These are phyloP conservation scores for Claviceps maximensis DNA, from an alignment of 2,329 filamentous ascomycete species.

Conservation along the genomic window DNA sequence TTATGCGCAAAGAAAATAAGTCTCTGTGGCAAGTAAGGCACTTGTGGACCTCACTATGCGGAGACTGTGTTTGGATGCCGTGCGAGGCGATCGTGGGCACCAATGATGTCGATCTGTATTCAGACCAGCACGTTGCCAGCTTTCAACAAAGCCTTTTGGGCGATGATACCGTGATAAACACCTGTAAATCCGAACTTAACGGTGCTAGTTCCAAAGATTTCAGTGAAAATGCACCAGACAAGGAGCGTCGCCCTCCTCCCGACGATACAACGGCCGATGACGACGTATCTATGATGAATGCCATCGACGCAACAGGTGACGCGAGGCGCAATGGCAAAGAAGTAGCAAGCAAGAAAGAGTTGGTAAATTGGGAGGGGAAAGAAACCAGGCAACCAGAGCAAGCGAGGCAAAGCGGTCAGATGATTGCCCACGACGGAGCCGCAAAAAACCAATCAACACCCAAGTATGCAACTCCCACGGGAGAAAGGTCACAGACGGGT, in stretches of 20 bases:
- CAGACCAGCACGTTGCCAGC: slow-evolving; percentile 30
- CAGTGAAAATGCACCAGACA: not conserved
- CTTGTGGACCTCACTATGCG: slow-evolving; percentile 58
- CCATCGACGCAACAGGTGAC: not conserved
- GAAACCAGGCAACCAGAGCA: not conserved
- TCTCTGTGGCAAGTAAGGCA: slow-evolving; percentile 64
- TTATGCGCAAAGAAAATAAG: slow-evolving; percentile 62
- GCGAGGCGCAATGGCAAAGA: slow-evolving; percentile 1
- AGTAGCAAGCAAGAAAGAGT: not conserved
- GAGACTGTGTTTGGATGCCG: slow-evolving; percentile 58
- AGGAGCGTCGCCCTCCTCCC: not conserved
- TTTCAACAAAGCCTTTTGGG: slow-evolving; percentile 21
- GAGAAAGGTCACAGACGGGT: slow-evolving; percentile 9
- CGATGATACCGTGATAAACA: slow-evolving; percentile 3
- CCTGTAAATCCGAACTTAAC: slow-evolving; percentile 10
- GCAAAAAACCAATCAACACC: slow-evolving; percentile 7
- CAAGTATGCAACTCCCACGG: slow-evolving; percentile 14
- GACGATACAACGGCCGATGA: slow-evolving; percentile 7
- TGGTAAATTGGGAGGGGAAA: not conserved
- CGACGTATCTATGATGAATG: slow-evolving; percentile 13
- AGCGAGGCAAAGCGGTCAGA: not conserved
- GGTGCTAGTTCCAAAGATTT: slow-evolving; percentile 9
- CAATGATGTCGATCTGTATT: slow-evolving; percentile 42
- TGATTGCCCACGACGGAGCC: slow-evolving; percentile 6
- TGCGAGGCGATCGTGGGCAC: slow-evolving; percentile 44